Conservation (phyloP, 805 yeast genomes). For the Cyberlindnera xylosilytica region DNA sequence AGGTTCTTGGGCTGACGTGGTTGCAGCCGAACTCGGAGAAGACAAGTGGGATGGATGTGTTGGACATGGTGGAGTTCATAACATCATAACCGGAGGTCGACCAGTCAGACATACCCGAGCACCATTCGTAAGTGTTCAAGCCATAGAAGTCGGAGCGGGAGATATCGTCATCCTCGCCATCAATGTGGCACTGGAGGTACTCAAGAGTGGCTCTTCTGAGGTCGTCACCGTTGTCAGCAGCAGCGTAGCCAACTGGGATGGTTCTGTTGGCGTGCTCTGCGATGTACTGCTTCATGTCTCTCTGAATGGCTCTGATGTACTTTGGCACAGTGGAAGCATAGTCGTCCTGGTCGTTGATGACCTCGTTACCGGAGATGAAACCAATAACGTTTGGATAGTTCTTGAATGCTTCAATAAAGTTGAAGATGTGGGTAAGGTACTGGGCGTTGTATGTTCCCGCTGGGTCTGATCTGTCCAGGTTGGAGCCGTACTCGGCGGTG, state of each 20-base stretch:
- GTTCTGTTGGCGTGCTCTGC: conserved; percentile 62
- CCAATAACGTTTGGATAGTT: conserved; percentile 82
- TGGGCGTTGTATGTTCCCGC: conserved; percentile 61
- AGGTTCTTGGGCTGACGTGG: conserved; percentile 71
- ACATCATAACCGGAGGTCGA: conserved; percentile 63
- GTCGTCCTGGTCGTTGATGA: conserved; percentile 72
- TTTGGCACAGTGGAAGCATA: conserved; percentile 63
- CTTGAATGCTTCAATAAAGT: conserved; percentile 80
- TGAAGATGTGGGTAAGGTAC: conserved; percentile 77
- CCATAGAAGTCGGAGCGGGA: conserved; percentile 91
- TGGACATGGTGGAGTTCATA: conserved; percentile 53
- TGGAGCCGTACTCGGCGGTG: conserved; percentile 63
- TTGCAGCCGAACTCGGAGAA: conserved; percentile 87
- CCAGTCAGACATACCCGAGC: conserved; percentile 73
- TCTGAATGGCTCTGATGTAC: conserved; percentile 84
- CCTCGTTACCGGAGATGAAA: conserved; percentile 88
- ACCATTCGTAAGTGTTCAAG: conserved; percentile 94
- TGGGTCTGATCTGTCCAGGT: conserved; percentile 73
- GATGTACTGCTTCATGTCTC: conserved; percentile 87
- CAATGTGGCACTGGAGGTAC: conserved; percentile 77
- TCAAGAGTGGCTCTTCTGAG: conserved; percentile 73
- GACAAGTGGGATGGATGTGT: conserved; percentile 63
- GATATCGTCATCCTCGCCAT: conserved; percentile 47
- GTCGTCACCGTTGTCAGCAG: conserved; percentile 69
- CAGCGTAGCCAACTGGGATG: conserved; percentile 94